Conservation (phyloP, 129 eudicot genomes). For the Saposhnikovia divaricata region DNA sequence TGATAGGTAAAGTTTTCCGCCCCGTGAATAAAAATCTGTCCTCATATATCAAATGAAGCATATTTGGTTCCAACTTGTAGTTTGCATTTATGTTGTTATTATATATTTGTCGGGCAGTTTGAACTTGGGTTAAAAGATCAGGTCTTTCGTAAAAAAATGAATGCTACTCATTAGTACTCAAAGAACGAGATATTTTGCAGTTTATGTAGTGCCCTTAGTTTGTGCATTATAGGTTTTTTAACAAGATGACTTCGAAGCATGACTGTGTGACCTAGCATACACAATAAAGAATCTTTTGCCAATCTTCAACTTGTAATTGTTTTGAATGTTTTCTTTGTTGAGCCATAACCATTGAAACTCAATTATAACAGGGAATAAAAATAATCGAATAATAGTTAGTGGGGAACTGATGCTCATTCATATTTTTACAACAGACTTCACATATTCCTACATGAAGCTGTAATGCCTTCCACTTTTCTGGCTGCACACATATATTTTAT, state of each 20-base stretch:
- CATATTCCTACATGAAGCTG: not conserved
- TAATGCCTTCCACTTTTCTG: not conserved
- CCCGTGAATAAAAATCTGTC: not conserved
- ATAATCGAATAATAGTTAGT: not conserved
- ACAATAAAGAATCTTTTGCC: not conserved
- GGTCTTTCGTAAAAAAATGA: not conserved
- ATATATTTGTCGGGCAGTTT: not conserved
- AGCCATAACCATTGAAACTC: not conserved
- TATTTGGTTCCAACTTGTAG: not conserved
- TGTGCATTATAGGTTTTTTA: not conserved
- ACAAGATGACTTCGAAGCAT: not conserved
- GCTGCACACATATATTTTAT: not conserved
- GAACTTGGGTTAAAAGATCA: not conserved
- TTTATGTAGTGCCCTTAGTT: not conserved
- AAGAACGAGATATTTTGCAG: not conserved
- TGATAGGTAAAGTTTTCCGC: not conserved
- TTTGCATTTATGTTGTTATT: not conserved
- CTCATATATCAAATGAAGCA: not conserved
- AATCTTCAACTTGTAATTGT: not conserved
- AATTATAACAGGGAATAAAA: not conserved
- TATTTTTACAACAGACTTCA: not conserved
- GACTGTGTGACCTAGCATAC: not conserved
- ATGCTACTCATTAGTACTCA: not conserved
- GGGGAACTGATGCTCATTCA: conserved; percentile 1
- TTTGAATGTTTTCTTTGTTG: not conserved